phyloP scores from a whole-genome alignment of 1,284 basidiomycete genomes.

The Albatrellus sp. region DNA sequence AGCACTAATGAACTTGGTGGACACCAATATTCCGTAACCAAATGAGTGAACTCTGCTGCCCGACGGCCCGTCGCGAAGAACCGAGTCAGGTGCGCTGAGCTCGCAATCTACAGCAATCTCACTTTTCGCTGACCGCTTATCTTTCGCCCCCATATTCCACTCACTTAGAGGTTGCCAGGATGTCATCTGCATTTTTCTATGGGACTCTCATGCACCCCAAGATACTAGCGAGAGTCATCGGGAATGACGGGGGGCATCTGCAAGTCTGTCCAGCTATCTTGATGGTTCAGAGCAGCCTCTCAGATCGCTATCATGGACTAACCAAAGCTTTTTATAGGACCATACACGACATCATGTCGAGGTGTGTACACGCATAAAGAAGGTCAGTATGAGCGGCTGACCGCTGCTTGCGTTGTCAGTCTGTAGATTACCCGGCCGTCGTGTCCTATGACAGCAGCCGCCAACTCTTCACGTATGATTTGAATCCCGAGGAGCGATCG shows the following conservation, averaged over 20 bases:
- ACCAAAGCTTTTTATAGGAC: constrained; percentile 28
- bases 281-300: constrained; percentile 19
- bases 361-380: constrained; percentile 11
- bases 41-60: too few relatives aligned
- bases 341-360: constrained; percentile 67
- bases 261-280: constrained; percentile 43
- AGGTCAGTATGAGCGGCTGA: background rate
- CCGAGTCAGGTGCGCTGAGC: too few relatives aligned
- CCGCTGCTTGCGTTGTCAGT: constrained; percentile 20
- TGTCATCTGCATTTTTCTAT: constrained; percentile 66
- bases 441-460: constrained; percentile 39
- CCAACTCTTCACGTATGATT: constrained; percentile 29
- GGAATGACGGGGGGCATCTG: constrained; percentile 42
- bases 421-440: constrained; percentile 72
- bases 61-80: too few relatives aligned
- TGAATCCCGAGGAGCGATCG: constrained; percentile 34
- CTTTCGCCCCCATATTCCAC: too few relatives aligned
- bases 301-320: background rate
- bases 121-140: too few relatives aligned
- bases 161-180: background rate
- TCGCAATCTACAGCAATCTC: too few relatives aligned
- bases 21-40: too few relatives aligned
- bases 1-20: too few relatives aligned
- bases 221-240: constrained; percentile 53
- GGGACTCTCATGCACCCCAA: constrained; percentile 62